phyloP scores from a whole-genome alignment of 2,329 filamentous ascomycete species.

The Thyridium curvatum region DNA sequence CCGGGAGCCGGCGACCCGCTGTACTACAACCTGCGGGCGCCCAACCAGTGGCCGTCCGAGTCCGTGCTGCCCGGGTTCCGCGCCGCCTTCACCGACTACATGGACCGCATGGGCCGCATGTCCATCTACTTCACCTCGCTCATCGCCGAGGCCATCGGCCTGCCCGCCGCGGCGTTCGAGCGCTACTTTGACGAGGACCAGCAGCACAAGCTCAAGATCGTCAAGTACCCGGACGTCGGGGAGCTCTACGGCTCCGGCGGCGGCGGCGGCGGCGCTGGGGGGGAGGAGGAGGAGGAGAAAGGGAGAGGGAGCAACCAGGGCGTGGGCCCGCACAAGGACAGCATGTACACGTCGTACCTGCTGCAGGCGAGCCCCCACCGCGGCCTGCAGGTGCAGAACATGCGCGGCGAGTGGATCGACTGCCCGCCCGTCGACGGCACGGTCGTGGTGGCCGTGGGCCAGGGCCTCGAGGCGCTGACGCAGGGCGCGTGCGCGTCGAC shows the following conservation, averaged over 20 bases:
- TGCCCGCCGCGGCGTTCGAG: slow-evolving; percentile 64
- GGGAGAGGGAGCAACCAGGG: slow-evolving; percentile 27
- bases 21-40: slow-evolving; percentile 72
- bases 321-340: slow-evolving; percentile 79
- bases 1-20: slow-evolving; percentile 57
- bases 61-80: slow-evolving; percentile 61
- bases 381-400: slow-evolving; percentile 79
- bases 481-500: slow-evolving; percentile 76
- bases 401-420: slow-evolving; percentile 73
- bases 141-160: slow-evolving; percentile 75
- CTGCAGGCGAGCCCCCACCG: slow-evolving; percentile 71
- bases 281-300: no score
- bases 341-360: slow-evolving; percentile 76
- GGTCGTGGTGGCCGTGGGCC: slow-evolving; percentile 80
- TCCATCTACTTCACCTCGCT: slow-evolving; percentile 71
- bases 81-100: slow-evolving; percentile 66
- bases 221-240: slow-evolving; percentile 74
- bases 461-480: slow-evolving; percentile 80
- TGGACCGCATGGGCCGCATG: slow-evolving; percentile 65
- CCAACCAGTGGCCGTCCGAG: slow-evolving; percentile 71
- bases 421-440: slow-evolving; percentile 70
- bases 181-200: slow-evolving; percentile 69
- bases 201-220: slow-evolving; percentile 87
- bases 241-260: slow-evolving; percentile 41
- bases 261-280: no score